Evolutionary conservation across 352 stramenopile species (phyloP).

Genomic region (Thraustotheca clavata): DNA sequence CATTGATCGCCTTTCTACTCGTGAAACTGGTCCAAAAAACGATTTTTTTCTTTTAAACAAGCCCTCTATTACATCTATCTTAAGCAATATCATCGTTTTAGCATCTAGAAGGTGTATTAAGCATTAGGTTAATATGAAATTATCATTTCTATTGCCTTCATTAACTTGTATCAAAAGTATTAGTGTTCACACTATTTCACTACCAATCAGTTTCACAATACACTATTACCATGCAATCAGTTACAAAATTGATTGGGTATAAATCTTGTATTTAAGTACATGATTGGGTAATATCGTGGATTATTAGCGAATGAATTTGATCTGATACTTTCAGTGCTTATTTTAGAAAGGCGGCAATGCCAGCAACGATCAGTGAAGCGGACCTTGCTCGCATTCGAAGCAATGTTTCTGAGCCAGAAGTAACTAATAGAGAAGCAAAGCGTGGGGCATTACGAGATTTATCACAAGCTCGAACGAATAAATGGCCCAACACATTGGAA

Average conservation of each 20-base stretch:
- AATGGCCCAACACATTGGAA: constrained; percentile 90
- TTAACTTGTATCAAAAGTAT: not conserved
- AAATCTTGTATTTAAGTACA: not conserved
- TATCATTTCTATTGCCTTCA: no score
- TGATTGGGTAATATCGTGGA: not conserved
- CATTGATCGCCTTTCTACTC: not conserved
- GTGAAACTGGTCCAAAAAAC: not conserved
- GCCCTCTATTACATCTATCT: no score
- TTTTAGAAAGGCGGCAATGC: constrained; percentile 8
- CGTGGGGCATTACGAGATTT: constrained; percentile 57
- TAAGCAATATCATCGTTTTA: no score
- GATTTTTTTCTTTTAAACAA: no score
- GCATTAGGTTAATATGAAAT: no score
- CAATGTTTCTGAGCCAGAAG: constrained; percentile 52
- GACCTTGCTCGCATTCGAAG: constrained; percentile 61
- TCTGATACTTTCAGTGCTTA: no score
- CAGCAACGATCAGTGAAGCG: constrained; percentile 27
- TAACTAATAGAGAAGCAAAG: constrained; percentile 59
- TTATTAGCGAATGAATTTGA: no score
- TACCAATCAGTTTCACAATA: constrained; percentile 1
- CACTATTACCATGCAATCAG: no score
- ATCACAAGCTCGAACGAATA: constrained; percentile 67
- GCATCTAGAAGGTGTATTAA: no score
- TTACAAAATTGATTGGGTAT: no score
- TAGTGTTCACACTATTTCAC: not conserved